Evolutionary conservation across 352 stramenopile genomes (phyloP).

Genomic region (Pythium grandisporangium): DNA sequence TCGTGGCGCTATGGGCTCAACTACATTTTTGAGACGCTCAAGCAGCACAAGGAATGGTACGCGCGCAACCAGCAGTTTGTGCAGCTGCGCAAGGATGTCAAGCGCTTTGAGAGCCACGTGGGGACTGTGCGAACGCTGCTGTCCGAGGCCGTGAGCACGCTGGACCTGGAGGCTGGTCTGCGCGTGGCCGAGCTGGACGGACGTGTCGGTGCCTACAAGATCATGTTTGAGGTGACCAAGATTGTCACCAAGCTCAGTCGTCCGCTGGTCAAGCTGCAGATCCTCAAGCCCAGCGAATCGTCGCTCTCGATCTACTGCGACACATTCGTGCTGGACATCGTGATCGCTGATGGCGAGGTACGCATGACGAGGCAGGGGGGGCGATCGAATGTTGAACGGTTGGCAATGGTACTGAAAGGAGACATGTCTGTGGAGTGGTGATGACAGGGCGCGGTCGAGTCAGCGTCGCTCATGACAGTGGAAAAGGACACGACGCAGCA

Average conservation of each 20-base stretch:
- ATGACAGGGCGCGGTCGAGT: constrained; percentile 31
- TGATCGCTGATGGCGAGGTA: constrained; percentile 58
- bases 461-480: constrained; percentile 73
- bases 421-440: too few relatives aligned
- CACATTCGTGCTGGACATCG: constrained; percentile 84
- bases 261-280: constrained; percentile 78
- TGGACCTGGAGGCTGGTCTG: constrained; percentile 74
- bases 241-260: constrained; percentile 80
- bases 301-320: constrained; percentile 84
- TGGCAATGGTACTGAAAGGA: too few relatives aligned
- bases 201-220: constrained; percentile 77
- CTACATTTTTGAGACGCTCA: constrained; percentile 85
- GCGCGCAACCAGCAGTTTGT: constrained; percentile 85
- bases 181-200: constrained; percentile 79
- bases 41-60: constrained; percentile 87
- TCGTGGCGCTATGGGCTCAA: constrained; percentile 85
- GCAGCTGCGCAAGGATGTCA: constrained; percentile 76
- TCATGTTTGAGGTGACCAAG: constrained; percentile 87
- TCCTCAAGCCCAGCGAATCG: constrained; percentile 79
- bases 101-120: constrained; percentile 72
- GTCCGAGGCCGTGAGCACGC: constrained; percentile 74
- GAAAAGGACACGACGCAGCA: constrained; percentile 75
- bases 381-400: too few relatives aligned
- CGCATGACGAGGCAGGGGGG: too few relatives aligned
- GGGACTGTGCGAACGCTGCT: constrained; percentile 55